Conservation (phyloP, 345 rosid genomes). For the Syzygium oleosum region DNA sequence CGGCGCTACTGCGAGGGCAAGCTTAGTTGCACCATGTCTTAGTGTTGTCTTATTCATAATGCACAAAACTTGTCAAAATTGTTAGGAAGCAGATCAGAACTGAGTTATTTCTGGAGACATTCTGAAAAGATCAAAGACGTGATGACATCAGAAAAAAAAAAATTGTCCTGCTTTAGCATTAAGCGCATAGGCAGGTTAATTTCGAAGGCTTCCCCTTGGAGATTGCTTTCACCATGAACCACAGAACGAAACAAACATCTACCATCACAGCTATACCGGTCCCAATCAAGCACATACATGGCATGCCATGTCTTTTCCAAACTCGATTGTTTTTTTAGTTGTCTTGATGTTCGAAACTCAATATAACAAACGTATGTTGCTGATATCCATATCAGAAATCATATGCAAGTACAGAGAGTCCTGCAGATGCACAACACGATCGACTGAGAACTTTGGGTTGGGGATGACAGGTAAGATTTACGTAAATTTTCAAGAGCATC, state of each 20-base stretch:
- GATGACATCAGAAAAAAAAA: background rate
- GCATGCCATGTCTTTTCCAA: background rate
- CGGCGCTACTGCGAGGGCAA: background rate
- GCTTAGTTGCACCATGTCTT: background rate
- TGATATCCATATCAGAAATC: background rate
- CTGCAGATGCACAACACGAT: background rate
- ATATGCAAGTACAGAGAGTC: background rate
- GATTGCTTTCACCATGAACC: conserved; percentile 47
- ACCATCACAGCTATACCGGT: conserved; percentile 49
- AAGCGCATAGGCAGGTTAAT: conserved; percentile 46
- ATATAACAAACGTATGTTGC: background rate
- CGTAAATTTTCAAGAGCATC: background rate
- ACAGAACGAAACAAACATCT: conserved; percentile 68
- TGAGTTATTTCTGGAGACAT: background rate
- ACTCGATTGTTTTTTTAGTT: background rate
- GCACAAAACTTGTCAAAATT: background rate
- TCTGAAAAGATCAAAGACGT: background rate
- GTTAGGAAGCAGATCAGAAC: background rate
- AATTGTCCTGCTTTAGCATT: conserved; percentile 22
- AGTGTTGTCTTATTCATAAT: background rate
- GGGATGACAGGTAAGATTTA: background rate
- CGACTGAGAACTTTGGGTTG: background rate
- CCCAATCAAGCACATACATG: background rate
- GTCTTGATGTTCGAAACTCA: background rate
- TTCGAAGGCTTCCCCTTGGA: conserved; percentile 37